Evolutionary conservation across 495 filamentous ascomycete genomes (phyloP), one percentile per base, ranked within the genome.

Genomic region (Parmelia sp.): DNA sequence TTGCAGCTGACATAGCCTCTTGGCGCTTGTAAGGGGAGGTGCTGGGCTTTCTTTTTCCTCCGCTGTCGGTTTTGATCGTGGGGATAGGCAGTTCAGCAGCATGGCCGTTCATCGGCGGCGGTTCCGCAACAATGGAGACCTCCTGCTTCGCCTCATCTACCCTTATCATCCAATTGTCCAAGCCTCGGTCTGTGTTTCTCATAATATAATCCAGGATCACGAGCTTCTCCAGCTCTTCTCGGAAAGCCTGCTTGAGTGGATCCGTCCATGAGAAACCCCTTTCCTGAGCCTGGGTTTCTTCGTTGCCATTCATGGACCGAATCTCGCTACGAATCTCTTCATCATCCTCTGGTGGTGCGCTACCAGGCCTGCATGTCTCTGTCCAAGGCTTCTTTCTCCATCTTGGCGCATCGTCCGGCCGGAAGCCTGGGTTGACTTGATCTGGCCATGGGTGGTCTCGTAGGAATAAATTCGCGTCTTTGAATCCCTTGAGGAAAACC

Each of bases 101-200:
- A 49, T 72, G 65, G 19, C 80, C 77, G 60, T 88, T 86, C 64
- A 87, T 75, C 57, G 86, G 87, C 1, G 89, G 85, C 29, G 90
- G 91, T 25, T 96, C 91, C 2, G 90, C 89, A 44, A 88, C 86
- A 57, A 98, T 90, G 14, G 88, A 90, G 17, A 92, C 93, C 71
- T 89, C 81, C 69, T 94, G 83, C 29, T 82, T 87, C 56, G 89
- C 81, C 83, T 84, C 90, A 72, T 97, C 91, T 31, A 99, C 90
- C 71, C 89, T 93, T 69, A 99, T 91, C 94, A 99, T 99, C 94
- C 94, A 99, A 65, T 99, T 99, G 74, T 99, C 94, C 65, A 97
- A 78, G 15, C 94, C 94, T 75, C 94, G 83, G 73, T 99, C 94
- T 5, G 94, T 99, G 71, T 99, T 99, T 29, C 94, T 86, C 94